These are phyloP conservation scores for Solanum pimpinellifolium DNA, from an alignment of 257 asterid genomes.

Conservation along the genomic window DNA sequence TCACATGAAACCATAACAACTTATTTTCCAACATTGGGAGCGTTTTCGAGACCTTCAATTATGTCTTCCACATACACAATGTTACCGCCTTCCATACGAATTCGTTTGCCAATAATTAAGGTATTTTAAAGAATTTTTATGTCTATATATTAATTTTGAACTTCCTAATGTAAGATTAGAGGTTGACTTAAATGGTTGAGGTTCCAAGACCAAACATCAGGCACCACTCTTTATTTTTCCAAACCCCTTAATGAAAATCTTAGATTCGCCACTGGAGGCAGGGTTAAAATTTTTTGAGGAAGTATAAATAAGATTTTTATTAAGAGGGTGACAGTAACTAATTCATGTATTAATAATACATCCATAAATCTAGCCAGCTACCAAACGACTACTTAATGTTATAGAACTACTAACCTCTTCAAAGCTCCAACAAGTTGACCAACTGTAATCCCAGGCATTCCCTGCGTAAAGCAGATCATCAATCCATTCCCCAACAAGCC, in stretches of 20 bases:
- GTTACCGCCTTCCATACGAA: background rate
- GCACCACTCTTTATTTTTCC: too few species aligned
- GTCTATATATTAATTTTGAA: too few species aligned
- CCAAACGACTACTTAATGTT: background rate
- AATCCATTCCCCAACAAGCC: background rate
- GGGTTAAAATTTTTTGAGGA: background rate
- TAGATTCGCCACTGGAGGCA: fast-evolving
- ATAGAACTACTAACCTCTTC: slow-evolving; percentile 3
- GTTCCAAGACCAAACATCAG: too few species aligned
- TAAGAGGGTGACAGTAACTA: background rate
- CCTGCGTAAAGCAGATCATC: background rate
- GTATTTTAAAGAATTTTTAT: too few species aligned
- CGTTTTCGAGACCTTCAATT: background rate
- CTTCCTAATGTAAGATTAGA: too few species aligned
- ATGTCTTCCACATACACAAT: background rate
- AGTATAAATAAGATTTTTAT: background rate
- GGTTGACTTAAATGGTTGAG: too few species aligned
- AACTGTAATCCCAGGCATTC: slow-evolving; percentile 13
- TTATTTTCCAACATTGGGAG: background rate
- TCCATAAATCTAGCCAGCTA: background rate
- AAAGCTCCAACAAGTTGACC: slow-evolving; percentile 19
- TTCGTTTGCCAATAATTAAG: too few species aligned
- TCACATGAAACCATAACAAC: background rate
- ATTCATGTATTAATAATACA: background rate
- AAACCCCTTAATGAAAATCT: too few species aligned